Evolutionary conservation across 495 filamentous ascomycete species (phyloP).

Genomic region (Xylaria nigripes): DNA sequence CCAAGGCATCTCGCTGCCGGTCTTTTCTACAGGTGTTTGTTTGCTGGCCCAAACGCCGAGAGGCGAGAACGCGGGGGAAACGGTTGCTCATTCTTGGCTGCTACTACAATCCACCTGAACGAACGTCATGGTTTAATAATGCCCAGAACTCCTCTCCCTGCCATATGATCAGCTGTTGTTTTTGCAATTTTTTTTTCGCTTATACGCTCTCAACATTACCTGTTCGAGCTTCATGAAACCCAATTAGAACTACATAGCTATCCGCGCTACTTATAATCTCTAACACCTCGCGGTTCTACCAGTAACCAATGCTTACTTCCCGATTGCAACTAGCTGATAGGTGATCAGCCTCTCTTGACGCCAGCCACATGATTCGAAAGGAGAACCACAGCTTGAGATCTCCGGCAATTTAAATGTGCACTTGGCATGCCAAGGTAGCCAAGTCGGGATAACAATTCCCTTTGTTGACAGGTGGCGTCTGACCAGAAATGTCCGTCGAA

Average conservation of each 20-base stretch:
- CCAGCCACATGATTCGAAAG: conserved; percentile 8
- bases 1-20: too few relatives aligned
- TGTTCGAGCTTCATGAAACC: not conserved
- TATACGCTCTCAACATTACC: not conserved
- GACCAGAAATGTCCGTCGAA: not conserved
- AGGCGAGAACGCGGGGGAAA: conserved; percentile 1
- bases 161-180: not conserved
- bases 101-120: not conserved
- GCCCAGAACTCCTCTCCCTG: not conserved
- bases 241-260: not conserved
- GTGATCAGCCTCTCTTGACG: not conserved
- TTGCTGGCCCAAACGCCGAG: conserved; percentile 1
- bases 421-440: conserved; percentile 17
- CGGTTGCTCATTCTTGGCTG: conserved; percentile 9
- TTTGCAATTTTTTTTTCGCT: not conserved
- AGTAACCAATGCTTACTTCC: not conserved
- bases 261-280: too few relatives aligned
- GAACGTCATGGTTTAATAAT: not conserved
- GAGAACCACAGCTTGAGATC: not conserved
- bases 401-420: conserved; percentile 1
- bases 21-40: too few relatives aligned
- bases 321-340: not conserved
- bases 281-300: not conserved
- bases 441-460: conserved; percentile 11
- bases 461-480: conserved; percentile 6